phyloP scores from a whole-genome alignment of 805 yeast genomes.

The Kodamaea kaohsiungensis region DNA sequence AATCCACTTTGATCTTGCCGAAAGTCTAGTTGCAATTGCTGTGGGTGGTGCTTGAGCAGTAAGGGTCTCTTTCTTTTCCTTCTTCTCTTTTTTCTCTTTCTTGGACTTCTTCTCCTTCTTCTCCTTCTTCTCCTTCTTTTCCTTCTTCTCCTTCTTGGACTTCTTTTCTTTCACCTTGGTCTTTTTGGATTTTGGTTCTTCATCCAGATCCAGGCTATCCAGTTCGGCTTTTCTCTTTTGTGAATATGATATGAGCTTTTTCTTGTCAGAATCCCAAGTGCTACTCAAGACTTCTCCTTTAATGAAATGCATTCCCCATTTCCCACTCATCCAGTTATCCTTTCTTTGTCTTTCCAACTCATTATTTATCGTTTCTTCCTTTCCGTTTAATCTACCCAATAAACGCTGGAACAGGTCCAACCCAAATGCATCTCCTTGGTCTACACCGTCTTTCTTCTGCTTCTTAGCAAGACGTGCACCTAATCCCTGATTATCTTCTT shows the following conservation, averaged over 20 bases:
- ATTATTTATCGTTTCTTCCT: constrained; percentile 61
- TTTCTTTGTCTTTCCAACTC: constrained; percentile 70
- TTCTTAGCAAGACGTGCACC: constrained; percentile 77
- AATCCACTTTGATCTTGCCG: constrained; percentile 85
- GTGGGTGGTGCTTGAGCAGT: constrained; percentile 19
- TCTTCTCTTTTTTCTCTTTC: constrained; percentile 14
- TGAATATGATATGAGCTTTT: constrained; percentile 17
- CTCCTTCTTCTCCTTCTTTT: constrained; percentile 25
- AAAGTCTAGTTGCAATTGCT: constrained; percentile 31
- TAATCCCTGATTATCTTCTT: constrained; percentile 81
- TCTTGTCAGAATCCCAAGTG: constrained; percentile 72
- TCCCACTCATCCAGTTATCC: constrained; percentile 75
- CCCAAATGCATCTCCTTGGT: constrained; percentile 84
- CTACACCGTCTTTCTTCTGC: constrained; percentile 64
- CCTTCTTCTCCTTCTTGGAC: constrained; percentile 23
- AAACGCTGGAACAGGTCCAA: constrained; percentile 91
- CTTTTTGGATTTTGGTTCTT: constrained; percentile 24
- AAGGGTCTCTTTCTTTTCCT: constrained; percentile 13
- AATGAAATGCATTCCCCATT: constrained; percentile 86
- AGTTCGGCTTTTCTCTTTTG: constrained; percentile 18
- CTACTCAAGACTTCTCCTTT: constrained; percentile 81
- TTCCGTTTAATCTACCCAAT: constrained; percentile 86
- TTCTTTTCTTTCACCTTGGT: constrained; percentile 28
- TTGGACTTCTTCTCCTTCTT: constrained; percentile 13
- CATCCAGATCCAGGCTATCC: constrained; percentile 9